Evolutionary conservation across 2,329 filamentous ascomycete genomes (phyloP).

Genomic region (Truncatella angustata): DNA sequence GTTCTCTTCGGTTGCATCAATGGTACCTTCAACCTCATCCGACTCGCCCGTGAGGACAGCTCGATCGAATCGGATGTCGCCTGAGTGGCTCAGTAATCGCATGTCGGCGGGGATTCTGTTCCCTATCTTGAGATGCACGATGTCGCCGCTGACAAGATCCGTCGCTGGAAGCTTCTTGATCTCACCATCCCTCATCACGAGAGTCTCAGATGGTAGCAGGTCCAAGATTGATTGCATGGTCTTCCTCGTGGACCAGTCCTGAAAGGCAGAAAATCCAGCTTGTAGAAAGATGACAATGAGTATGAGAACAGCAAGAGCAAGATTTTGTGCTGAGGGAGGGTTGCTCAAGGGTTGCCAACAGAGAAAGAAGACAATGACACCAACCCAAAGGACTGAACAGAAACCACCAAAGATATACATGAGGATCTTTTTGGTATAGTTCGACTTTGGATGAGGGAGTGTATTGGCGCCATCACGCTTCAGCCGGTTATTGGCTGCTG

Average conservation of each 20-base stretch:
- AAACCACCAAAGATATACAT: conserved; percentile 46
- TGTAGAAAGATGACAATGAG: conserved; percentile 46
- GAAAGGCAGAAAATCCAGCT: conserved; percentile 44
- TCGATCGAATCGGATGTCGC: conserved; percentile 41
- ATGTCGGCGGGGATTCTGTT: conserved; percentile 49
- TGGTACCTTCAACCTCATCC: not conserved
- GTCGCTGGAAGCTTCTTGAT: conserved; percentile 36
- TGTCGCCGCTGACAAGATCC: conserved; percentile 44
- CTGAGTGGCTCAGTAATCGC: conserved; percentile 39
- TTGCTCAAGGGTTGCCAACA: conserved; percentile 46
- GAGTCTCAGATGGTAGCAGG: conserved; percentile 40
- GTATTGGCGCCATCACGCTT: conserved; percentile 40
- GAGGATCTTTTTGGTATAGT: conserved; percentile 40
- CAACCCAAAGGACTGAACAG: conserved; percentile 45
- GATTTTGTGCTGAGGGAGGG: conserved; percentile 41
- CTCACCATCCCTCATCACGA: conserved; percentile 43
- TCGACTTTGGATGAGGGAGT: conserved; percentile 39
- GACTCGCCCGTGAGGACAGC: conserved; percentile 39
- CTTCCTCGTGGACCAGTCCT: conserved; percentile 45
- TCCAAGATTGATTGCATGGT: conserved; percentile 47
- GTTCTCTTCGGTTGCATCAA: conserved; percentile 21
- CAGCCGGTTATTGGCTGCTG: conserved; percentile 30
- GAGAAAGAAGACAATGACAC: conserved; percentile 46
- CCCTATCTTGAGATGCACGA: conserved; percentile 43
- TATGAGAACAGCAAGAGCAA: conserved; percentile 44